These are phyloP conservation scores for Collybia nuda DNA, from an alignment of 768 basidiomycete genomes.

Conservation along the genomic window DNA sequence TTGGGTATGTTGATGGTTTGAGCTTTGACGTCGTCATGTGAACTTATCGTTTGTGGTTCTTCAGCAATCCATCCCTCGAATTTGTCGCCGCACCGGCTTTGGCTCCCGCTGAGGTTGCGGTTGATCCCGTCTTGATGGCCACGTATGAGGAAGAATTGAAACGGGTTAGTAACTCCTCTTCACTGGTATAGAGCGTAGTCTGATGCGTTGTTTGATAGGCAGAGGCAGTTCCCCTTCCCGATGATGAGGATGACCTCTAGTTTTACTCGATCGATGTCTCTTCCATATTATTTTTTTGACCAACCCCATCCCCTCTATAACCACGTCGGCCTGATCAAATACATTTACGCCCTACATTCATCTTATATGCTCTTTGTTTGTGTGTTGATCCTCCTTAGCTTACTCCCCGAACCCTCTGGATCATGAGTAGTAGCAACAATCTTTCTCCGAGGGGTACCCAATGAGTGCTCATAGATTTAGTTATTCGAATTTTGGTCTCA, in stretches of 20 bases:
- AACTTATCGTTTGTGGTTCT: neutral
- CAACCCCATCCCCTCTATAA: slow-evolving; percentile 23
- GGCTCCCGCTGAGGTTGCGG: slow-evolving; percentile 87
- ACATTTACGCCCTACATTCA: slow-evolving; percentile 20
- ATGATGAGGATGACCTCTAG: slow-evolving; percentile 92
- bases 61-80: slow-evolving; percentile 81
- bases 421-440: slow-evolving; percentile 16
- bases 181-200: neutral
- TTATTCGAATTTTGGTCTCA: neutral
- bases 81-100: slow-evolving; percentile 97
- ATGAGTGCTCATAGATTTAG: slow-evolving; percentile 15
- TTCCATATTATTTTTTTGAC: slow-evolving; percentile 16
- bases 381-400: slow-evolving; percentile 9
- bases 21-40: neutral
- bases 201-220: slow-evolving; percentile 48
- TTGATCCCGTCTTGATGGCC: slow-evolving; percentile 77
- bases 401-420: slow-evolving; percentile 8
- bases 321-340: slow-evolving; percentile 22
- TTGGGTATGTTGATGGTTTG: slow-evolving; percentile 63
- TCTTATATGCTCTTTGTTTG: slow-evolving; percentile 4
- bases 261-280: slow-evolving; percentile 12
- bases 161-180: slow-evolving; percentile 38
- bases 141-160: slow-evolving; percentile 80
- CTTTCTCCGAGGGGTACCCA: slow-evolving; percentile 8
- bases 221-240: slow-evolving; percentile 90